phyloP scores from a whole-genome alignment of 2,329 filamentous ascomycete genomes.

The Fusarium praegraminearum region DNA sequence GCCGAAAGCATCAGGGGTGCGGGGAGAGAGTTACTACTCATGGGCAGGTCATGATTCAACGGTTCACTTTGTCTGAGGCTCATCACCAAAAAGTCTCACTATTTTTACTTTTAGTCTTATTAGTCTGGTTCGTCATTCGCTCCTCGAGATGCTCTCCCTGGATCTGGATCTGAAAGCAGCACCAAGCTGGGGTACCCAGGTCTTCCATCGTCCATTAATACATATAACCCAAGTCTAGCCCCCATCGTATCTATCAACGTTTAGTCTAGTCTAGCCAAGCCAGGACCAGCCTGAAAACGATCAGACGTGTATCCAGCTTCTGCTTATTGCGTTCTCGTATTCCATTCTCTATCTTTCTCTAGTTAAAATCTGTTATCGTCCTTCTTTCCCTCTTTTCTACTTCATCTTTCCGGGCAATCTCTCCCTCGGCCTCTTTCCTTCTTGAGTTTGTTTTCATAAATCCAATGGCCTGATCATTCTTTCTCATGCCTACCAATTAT shows the following conservation, averaged over 20 bases:
- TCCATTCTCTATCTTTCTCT: conserved; percentile 14
- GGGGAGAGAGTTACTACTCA: conserved; percentile 14
- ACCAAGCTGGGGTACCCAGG: background rate
- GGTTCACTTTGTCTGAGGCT: conserved; percentile 30
- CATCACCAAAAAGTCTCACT: conserved; percentile 30
- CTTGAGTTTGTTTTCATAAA: conserved; percentile 10
- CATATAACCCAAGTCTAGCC: conserved; percentile 12
- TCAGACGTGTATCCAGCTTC: conserved; percentile 23
- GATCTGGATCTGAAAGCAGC: conserved; percentile 17
- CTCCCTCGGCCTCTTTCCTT: background rate
- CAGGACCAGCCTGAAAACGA: conserved; percentile 34
- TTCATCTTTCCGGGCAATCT: conserved; percentile 6
- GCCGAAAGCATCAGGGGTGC: conserved; percentile 30
- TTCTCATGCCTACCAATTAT: background rate
- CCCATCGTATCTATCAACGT: conserved; percentile 16
- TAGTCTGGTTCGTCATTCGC: conserved; percentile 27
- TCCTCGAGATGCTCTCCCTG: conserved; percentile 16
- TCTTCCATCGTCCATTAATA: conserved; percentile 25
- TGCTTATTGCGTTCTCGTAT: conserved; percentile 43
- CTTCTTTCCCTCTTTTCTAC: conserved; percentile 6
- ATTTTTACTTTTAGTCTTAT: conserved; percentile 10
- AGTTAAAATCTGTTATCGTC: conserved; percentile 6
- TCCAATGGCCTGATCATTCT: conserved; percentile 1
- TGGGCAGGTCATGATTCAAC: conserved; percentile 23
- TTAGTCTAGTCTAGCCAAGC: conserved; percentile 28